phyloP scores from a whole-genome alignment of 2,329 filamentous ascomycete species.

The Colletotrichum sp. region DNA sequence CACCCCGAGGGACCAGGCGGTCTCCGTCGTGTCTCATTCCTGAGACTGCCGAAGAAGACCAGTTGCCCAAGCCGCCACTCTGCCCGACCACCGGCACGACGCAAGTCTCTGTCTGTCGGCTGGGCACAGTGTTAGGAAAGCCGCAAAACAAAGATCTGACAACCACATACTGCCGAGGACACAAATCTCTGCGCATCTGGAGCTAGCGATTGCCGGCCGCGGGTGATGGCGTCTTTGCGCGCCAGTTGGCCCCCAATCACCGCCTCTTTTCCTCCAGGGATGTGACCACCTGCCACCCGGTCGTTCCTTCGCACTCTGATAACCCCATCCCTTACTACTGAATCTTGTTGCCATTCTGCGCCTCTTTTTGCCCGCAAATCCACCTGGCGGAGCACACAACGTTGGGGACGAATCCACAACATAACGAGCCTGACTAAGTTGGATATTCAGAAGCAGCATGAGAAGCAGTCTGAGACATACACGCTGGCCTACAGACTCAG shows the following conservation, averaged over 20 bases:
- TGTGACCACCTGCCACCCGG: not conserved
- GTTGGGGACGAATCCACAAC: not conserved
- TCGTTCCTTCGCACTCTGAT: not conserved
- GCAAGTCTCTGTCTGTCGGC: not conserved
- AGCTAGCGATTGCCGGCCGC: constrained; percentile 10
- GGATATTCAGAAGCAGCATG: not conserved
- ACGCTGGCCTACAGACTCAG: not conserved
- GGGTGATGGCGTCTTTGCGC: not conserved
- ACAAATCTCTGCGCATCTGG: not conserved
- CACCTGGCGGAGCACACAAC: not conserved
- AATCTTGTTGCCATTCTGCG: not conserved
- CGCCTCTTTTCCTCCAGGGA: not conserved
- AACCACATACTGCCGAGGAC: constrained; percentile 1
- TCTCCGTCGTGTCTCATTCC: not conserved
- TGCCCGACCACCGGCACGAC: not conserved
- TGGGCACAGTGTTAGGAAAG: not conserved
- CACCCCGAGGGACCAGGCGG: not conserved
- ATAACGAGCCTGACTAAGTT: not conserved
- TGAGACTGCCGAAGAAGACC: not conserved
- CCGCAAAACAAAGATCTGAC: not conserved
- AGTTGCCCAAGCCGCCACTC: not conserved
- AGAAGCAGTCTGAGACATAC: not conserved
- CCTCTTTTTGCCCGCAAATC: not conserved
- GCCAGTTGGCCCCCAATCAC: not conserved
- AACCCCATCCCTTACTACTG: not conserved